Evolutionary conservation across 139 green algal genomes (phyloP), one percentile per base, ranked within the genome.

Genomic region (Chlorella vulgaris): DNA sequence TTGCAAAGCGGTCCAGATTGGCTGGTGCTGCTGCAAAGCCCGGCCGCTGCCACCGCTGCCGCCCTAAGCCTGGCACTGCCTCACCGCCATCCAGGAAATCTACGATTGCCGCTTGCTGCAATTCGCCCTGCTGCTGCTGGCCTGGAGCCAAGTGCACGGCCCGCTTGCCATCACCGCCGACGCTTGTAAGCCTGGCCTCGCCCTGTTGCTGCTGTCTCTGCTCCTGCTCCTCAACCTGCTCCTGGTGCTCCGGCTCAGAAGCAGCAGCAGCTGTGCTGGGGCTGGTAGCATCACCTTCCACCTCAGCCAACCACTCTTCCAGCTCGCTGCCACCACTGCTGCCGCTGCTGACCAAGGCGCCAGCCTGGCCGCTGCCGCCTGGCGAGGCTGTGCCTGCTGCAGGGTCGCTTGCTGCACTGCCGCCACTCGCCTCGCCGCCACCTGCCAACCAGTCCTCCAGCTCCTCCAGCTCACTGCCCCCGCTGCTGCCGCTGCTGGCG

Each of bases 1-100:
- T 82, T 51, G 36, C 83, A 71, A 87, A 87, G 39, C 78, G 69
- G 50, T 47, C 70, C 1, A 87, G 36, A 69, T 87, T 71, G 6
- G 65, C 18, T 4, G 2, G 22, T 29, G 58, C 29, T 26, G 40
- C 26, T 2, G n/a, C n/a, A n/a, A n/a, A n/a, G n/a, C n/a, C n/a
- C n/a, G 47, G 77, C 35, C 60, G 47, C 62, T 83, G 43, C 63
- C 60, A 82, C 76, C 43, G 47, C 58, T 47, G 58, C 28, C 55
- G 58, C 38, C 60, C 55, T 29, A 8, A 28, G 24, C 10, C 42
- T 21, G n/a, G n/a, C n/a, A n/a, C 42, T 47, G 66, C 28, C 29
- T 53, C 31, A 18, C 31, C 0, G 40, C 42, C 55, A 13, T 80
- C 74, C 40, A 74, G 24, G 7, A 74, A 74, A 4, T 74, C 76